Evolutionary conservation across 371 early-diverging fungal genomes (phyloP), one percentile per base, ranked within the genome.

Genomic region (Agmasoma carcini): DNA sequence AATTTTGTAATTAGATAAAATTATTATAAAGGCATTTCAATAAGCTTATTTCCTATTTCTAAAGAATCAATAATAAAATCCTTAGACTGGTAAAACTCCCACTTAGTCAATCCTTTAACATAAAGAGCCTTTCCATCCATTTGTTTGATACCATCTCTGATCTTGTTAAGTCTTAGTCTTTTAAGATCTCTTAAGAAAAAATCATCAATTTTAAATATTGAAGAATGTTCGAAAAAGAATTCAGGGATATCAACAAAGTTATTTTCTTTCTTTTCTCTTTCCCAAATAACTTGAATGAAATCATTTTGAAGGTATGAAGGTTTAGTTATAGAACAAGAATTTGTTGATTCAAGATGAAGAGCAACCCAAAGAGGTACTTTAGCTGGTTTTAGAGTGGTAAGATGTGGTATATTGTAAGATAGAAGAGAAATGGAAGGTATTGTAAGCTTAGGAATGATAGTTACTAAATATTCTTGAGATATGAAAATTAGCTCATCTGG

Each of bases 1-100:
- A n/a, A n/a, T n/a, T n/a, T n/a, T n/a, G n/a, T n/a, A n/a, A n/a
- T n/a, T n/a, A n/a, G n/a, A n/a, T n/a, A n/a, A n/a, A n/a, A n/a
- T n/a, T n/a, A n/a, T n/a, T n/a, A n/a, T n/a, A n/a, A n/a, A n/a
- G n/a, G n/a, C n/a, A n/a, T n/a, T n/a, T n/a, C n/a, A n/a, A n/a
- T n/a, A n/a, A n/a, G n/a, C n/a, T n/a, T n/a, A n/a, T 36, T 50
- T 29, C 59, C 43, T 14, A 31, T 20, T 30, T 37, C 55, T 4
- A 49, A 49, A 26, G 50, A 20, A 12, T 52, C 46, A 1, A 57
- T 15, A 11, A 68, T 19, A 27, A 59, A 40, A 29, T 56, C 51
- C 23, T 53, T 55, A 26, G 65, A 26, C 27, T 69, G 49, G 43
- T 69, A 60, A 19, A 56, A 69, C 26, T 69, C 69, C 61, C 54